Evolutionary conservation across 495 filamentous ascomycete genomes (phyloP), one percentile per base, ranked within the genome.

Genomic region (Aspergillus saccharolyticus): DNA sequence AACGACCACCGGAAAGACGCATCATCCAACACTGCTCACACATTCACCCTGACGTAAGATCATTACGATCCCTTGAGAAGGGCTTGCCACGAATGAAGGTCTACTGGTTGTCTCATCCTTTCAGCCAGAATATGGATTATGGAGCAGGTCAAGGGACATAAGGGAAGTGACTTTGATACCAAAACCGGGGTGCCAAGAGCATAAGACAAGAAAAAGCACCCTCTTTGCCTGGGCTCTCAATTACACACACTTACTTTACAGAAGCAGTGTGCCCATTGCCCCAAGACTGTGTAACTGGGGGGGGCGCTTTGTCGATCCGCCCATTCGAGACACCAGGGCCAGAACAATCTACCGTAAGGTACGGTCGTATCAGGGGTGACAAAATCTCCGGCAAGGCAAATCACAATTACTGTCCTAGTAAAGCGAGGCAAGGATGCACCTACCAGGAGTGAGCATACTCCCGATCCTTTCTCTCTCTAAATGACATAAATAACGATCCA

Each of bases 311-410:
- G 47, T 50, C 47, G 47, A 50, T 50, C 47, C 21, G 28, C 22
- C 53, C 28, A 30, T 61, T 52, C 42, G 43, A 61, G 55, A 57
- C 59, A 57, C 30, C 5, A 42, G 49, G 51, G 39, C 59, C 50
- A 57, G 59, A 45, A 44, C 30, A 55, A 44, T 48, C 52, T 52
- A 39, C 59, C 51, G 51, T 50, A 61, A 57, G 59, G 59, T 57
- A 61, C 59, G 28, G 42, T 44, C 47, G 46, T 50, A 50, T 50
- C 49, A 61, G 49, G 58, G 59, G 59, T 30, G n/a, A 18, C 33
- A 16, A 48, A 20, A 48, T 30, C 44, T 48, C 45, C 54, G n/a
- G 17, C 20, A 19, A 55, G 19, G 18, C 43, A 18, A 46, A 18
- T 17, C 53, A 4, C 43, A 8, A 3, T 24, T 15, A 39, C 22